These are phyloP conservation scores for Ganoderma leucocontextum DNA, from an alignment of 1,284 basidiomycete genomes.

Conservation along the genomic window DNA sequence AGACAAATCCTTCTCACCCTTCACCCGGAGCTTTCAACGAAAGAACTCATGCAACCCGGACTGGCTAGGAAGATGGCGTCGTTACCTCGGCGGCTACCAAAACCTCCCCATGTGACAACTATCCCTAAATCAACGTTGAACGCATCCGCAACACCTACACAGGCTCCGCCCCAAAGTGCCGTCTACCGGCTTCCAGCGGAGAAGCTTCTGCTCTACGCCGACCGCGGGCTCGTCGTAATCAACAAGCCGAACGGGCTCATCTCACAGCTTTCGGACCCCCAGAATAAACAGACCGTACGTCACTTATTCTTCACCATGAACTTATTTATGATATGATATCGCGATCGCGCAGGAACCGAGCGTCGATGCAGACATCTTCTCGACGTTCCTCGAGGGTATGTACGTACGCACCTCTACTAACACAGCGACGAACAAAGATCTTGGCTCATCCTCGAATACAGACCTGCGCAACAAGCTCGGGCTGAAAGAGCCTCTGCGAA, in stretches of 20 bases:
- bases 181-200: conserved; percentile 7
- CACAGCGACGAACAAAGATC: background rate
- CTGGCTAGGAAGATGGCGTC: background rate
- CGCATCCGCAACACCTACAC: background rate
- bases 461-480: conserved; percentile 49
- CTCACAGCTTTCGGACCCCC: conserved; percentile 49
- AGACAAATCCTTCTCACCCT: background rate
- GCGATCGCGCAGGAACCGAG: conserved; percentile 6
- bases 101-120: background rate
- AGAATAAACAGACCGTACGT: background rate
- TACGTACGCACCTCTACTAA: background rate
- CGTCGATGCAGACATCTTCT: conserved; percentile 29
- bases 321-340: background rate
- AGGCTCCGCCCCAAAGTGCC: background rate
- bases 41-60: background rate
- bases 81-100: background rate
- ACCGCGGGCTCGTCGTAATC: conserved; percentile 60
- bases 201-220: conserved; percentile 50
- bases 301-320: background rate
- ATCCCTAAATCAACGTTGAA: background rate
- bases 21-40: background rate
- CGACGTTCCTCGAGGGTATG: conserved; percentile 13
- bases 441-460: conserved; percentile 34
- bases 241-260: conserved; percentile 71
- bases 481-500: conserved; percentile 49